phyloP scores from a whole-genome alignment of 768 basidiomycete genomes.

The Lactarius sp. region DNA sequence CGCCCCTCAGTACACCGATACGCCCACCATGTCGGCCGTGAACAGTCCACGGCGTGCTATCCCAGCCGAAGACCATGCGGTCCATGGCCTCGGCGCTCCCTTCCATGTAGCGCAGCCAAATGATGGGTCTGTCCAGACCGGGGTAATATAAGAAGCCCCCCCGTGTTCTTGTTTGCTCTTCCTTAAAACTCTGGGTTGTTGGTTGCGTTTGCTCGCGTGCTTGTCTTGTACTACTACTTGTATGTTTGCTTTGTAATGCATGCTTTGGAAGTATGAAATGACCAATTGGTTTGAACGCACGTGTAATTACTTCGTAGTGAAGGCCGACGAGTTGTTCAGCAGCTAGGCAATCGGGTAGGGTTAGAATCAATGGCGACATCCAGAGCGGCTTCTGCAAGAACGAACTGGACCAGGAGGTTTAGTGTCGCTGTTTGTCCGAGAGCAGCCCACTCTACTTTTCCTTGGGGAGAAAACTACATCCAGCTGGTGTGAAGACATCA shows the following conservation, averaged over 20 bases:
- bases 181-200: background rate
- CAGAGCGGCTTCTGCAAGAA: too few species aligned
- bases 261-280: background rate
- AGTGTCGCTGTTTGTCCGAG: too few species aligned
- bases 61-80: slow-evolving; percentile 24
- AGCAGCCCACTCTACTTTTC: too few species aligned
- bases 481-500: background rate
- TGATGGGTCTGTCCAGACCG: slow-evolving; percentile 9
- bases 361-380: too few species aligned
- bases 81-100: slow-evolving; percentile 28
- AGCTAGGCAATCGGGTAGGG: too few species aligned
- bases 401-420: too few species aligned
- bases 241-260: slow-evolving; percentile 18
- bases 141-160: slow-evolving; percentile 1
- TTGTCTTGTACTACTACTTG: slow-evolving; percentile 9
- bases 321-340: too few species aligned
- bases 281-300: background rate
- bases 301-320: too few species aligned
- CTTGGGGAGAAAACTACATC: too few species aligned
- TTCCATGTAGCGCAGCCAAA: slow-evolving; percentile 9
- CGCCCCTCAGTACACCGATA: slow-evolving; percentile 61
- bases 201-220: background rate
- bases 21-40: slow-evolving; percentile 55
- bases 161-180: background rate
- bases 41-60: slow-evolving; percentile 36